These are phyloP conservation scores for Ophiostoma angusticollis DNA, from an alignment of 2,329 filamentous ascomycete genomes.

Conservation along the genomic window DNA sequence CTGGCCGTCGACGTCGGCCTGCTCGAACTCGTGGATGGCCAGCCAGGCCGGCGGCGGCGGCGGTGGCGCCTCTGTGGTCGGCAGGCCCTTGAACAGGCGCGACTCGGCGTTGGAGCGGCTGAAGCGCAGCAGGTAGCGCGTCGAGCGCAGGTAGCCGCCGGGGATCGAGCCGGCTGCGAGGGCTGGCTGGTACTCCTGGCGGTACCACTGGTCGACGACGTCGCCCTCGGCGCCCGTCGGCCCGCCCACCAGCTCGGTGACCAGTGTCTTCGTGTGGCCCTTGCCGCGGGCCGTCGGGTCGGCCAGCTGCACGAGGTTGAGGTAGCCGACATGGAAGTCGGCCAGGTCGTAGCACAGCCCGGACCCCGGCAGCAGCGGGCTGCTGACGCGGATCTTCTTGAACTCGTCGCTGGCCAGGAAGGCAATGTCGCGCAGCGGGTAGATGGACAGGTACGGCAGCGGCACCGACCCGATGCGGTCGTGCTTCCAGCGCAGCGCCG, in stretches of 20 bases:
- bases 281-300: slow-evolving; percentile 14
- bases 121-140: slow-evolving; percentile 15
- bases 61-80: slow-evolving; percentile 12
- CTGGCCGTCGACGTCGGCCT: background rate
- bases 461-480: slow-evolving; percentile 10
- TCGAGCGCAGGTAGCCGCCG: slow-evolving; percentile 18
- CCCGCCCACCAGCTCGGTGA: slow-evolving; percentile 12
- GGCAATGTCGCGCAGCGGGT: slow-evolving; percentile 23
- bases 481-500: slow-evolving; percentile 22
- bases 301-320: slow-evolving; percentile 15
- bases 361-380: slow-evolving; percentile 16
- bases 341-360: slow-evolving; percentile 16
- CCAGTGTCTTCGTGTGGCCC: slow-evolving; percentile 12
- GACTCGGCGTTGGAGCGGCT: slow-evolving; percentile 16
- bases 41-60: slow-evolving; percentile 13
- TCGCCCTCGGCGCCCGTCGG: slow-evolving; percentile 2
- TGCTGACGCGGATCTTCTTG: slow-evolving; percentile 21
- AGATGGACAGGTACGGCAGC: slow-evolving; percentile 24
- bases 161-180: slow-evolving; percentile 9
- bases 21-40: slow-evolving; percentile 9
- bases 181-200: slow-evolving; percentile 11
- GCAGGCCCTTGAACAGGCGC: slow-evolving; percentile 15
- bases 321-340: slow-evolving; percentile 15
- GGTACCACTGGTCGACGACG: slow-evolving; percentile 13
- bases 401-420: slow-evolving; percentile 24